phyloP scores from a whole-genome alignment of 2,329 filamentous ascomycete species.

The Ophiosphaerella narmari region DNA sequence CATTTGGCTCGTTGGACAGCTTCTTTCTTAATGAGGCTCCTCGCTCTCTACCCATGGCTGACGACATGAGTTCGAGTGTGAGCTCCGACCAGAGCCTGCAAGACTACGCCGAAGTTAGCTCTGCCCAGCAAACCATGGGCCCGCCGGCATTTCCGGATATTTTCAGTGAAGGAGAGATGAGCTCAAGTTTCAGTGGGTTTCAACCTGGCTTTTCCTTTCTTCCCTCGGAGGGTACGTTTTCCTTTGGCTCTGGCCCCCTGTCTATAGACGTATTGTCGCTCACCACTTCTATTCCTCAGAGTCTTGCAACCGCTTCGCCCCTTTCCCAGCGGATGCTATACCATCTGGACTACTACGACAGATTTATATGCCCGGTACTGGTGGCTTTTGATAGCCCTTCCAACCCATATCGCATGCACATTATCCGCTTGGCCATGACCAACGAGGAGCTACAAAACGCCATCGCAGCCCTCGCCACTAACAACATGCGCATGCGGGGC shows the following conservation, averaged over 20 bases:
- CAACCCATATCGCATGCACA: conserved; percentile 85
- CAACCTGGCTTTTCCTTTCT: conserved; percentile 47
- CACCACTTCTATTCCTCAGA: conserved; percentile 50
- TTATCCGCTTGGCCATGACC: conserved; percentile 75
- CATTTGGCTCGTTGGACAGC: conserved; percentile 46
- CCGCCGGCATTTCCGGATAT: conserved; percentile 44
- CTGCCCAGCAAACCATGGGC: conserved; percentile 41
- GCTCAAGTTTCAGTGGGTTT: conserved; percentile 43
- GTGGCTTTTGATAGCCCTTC: conserved; percentile 82
- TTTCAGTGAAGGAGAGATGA: conserved; percentile 46
- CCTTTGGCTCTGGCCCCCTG: conserved; percentile 45
- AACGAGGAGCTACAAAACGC: conserved; percentile 90
- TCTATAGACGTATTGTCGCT: conserved; percentile 45
- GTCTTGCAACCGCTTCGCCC: conserved; percentile 58
- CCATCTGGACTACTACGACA: conserved; percentile 92
- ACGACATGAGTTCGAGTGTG: conserved; percentile 52
- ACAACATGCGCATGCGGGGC: conserved; percentile 86
- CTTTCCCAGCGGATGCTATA: conserved; percentile 80
- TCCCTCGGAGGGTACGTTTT: conserved; percentile 48
- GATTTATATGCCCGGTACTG: conserved; percentile 88
- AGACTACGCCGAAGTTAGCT: conserved; percentile 48
- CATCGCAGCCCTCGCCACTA: conserved; percentile 85
- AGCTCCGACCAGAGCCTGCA: conserved; percentile 53
- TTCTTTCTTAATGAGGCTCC: conserved; percentile 42
- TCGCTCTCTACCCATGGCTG: conserved; percentile 43